These are phyloP conservation scores for Sclerotinia minor DNA, from an alignment of 2,329 filamentous ascomycete genomes.

Conservation along the genomic window DNA sequence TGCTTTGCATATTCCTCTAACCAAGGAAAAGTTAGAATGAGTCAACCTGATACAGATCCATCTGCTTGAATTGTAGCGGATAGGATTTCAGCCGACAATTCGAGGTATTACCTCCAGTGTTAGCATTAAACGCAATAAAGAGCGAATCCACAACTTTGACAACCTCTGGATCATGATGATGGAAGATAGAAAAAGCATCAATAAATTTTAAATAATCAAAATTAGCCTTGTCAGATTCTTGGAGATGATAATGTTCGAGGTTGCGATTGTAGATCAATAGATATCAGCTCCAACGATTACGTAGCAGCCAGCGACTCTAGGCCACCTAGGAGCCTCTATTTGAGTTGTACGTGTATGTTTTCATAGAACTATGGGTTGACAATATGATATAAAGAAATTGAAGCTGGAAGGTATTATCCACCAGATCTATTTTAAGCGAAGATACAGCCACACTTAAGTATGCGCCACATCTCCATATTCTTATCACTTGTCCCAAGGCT, in stretches of 20 bases:
- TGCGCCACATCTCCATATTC: neutral
- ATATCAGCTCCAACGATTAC: neutral
- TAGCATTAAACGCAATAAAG: constrained; percentile 25
- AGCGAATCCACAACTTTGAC: constrained; percentile 26
- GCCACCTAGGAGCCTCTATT: neutral
- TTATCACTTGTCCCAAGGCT: neutral
- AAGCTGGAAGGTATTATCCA: too few relatives aligned
- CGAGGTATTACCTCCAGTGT: constrained; percentile 21
- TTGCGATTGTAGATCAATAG: neutral
- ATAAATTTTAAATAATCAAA: constrained; percentile 42
- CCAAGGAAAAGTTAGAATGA: constrained; percentile 23
- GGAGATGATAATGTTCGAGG: neutral
- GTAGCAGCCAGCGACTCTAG: neutral
- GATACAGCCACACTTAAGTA: neutral
- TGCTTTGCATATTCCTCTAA: constrained; percentile 11
- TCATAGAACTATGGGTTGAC: too few relatives aligned
- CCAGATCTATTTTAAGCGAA: too few relatives aligned
- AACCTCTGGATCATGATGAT: constrained; percentile 41
- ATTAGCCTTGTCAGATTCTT: constrained; percentile 44
- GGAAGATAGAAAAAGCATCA: constrained; percentile 47
- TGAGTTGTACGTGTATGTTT: too few relatives aligned
- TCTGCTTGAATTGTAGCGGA: constrained; percentile 9
- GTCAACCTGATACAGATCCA: constrained; percentile 12
- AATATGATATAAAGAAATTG: too few relatives aligned
- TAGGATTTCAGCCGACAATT: constrained; percentile 22